Conservation (phyloP, 2,329 filamentous ascomycete genomes). For the Penicillium sclerotiorum region DNA sequence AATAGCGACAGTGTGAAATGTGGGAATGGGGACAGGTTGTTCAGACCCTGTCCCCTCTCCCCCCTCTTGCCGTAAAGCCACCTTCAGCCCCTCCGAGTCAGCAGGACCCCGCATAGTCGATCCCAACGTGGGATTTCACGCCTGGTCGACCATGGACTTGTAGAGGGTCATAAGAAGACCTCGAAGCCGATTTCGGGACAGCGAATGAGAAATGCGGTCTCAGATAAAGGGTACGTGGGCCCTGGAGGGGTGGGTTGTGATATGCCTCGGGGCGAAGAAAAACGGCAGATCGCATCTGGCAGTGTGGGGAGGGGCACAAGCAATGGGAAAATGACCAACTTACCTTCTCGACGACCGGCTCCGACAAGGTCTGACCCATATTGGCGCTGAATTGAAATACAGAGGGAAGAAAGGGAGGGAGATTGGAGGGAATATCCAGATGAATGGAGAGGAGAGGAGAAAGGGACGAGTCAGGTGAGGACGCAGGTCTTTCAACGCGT, state of each 20-base stretch:
- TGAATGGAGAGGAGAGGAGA: slow-evolving; percentile 23
- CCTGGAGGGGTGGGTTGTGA: background rate
- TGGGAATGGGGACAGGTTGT: background rate
- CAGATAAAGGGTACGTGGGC: background rate
- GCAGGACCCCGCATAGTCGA: slow-evolving; percentile 23
- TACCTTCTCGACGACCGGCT: slow-evolving; percentile 99
- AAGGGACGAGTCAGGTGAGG: slow-evolving; percentile 30
- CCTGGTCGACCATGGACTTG: background rate
- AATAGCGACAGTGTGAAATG: background rate
- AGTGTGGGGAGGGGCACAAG: slow-evolving; percentile 25
- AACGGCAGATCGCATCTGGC: slow-evolving; percentile 6
- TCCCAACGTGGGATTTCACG: slow-evolving; percentile 21
- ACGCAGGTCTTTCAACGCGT: slow-evolving; percentile 29
- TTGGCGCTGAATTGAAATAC: slow-evolving; percentile 34
- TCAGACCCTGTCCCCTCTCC: background rate
- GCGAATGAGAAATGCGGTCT: background rate
- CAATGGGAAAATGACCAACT: slow-evolving; percentile 34
- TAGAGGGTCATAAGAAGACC: background rate
- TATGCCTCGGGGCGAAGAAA: slow-evolving; percentile 5
- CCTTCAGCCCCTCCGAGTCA: slow-evolving; percentile 19
- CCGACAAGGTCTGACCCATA: slow-evolving; percentile 99
- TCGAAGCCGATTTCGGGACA: background rate
- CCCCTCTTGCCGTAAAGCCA: slow-evolving; percentile 1
- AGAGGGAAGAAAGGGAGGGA: slow-evolving; percentile 18
- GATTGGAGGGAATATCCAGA: slow-evolving; percentile 21